Evolutionary conservation across 139 green algal species (phyloP).

Genomic region (Axilococcus clingmanii): DNA sequence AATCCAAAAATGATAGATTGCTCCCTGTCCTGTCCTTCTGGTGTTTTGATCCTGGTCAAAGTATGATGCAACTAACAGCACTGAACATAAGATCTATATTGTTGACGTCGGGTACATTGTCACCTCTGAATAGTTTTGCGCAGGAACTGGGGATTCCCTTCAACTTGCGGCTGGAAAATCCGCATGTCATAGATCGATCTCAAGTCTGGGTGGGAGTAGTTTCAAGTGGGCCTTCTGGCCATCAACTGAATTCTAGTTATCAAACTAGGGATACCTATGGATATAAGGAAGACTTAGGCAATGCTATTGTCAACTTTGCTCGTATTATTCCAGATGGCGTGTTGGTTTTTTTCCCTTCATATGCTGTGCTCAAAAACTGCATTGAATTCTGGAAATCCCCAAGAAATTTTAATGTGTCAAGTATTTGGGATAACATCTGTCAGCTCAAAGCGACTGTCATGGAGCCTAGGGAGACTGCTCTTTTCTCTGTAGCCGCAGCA

Average conservation of each 20-base stretch:
- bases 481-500: slow-evolving; percentile 44
- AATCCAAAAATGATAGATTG: slow-evolving; percentile 4
- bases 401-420: slow-evolving; percentile 17
- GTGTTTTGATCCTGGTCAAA: slow-evolving; percentile 75
- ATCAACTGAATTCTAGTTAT: slow-evolving; percentile 77
- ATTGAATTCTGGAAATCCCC: slow-evolving; percentile 69
- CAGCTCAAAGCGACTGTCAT: slow-evolving; percentile 75
- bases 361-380: slow-evolving; percentile 51
- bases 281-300: slow-evolving; percentile 68
- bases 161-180: slow-evolving; percentile 85
- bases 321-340: slow-evolving; percentile 82
- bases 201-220: slow-evolving; percentile 88
- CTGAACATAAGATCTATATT: slow-evolving; percentile 62
- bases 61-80: slow-evolving; percentile 43
- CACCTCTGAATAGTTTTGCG: slow-evolving; percentile 78
- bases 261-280: slow-evolving; percentile 42
- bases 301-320: slow-evolving; percentile 70
- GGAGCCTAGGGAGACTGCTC: slow-evolving; percentile 58
- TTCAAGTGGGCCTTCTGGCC: slow-evolving; percentile 56
- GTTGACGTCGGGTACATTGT: slow-evolving; percentile 86
- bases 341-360: slow-evolving; percentile 96
- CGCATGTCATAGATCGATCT: slow-evolving; percentile 69
- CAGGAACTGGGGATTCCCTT: slow-evolving; percentile 83
- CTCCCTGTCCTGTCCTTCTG: slow-evolving; percentile 76
- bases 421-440: slow-evolving; percentile 79